Base-by-base conservation (phyloP, 345 rosid genomes). In the Eucalyptus curtisii region DNA sequence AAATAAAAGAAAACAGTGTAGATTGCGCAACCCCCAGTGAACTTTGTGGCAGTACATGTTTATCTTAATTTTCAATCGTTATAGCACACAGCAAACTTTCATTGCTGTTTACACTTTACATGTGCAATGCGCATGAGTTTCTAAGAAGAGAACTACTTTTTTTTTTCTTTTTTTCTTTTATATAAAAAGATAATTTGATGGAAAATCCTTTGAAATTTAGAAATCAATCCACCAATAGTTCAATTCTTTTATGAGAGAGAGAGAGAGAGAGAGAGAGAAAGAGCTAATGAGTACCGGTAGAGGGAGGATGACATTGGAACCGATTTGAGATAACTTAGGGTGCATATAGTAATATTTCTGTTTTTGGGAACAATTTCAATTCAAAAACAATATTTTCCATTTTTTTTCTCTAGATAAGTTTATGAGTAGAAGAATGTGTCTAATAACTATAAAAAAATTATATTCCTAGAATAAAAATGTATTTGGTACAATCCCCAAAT, bases 361-460 rank as follows among this genome's bases (percentile, higher is more conserved):
- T 49, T 49, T 15, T 1, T 5, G 2, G 2, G 1, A 49, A 49
- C 2, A 49, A 14, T 49, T 49, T 49, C 16, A 14, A 49, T 49
- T 49, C 0, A 49, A 17, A 14, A 49, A 49, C 0, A 49, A 1
- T 2, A 14, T 13, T 49, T 14, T 49, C 16, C 13, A 49, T 49
- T 5, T 49, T 49, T 49, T 2, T 49, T 49, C 0, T 49, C 2
- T 13, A 49, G 17, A 49, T 1, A 13, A 49, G 7, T 49, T 49
- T 49, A 0, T 49, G 3, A 49, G 6, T 7, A 5, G 2, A 2
- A 49, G 3, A 49, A 49, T 2, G 6, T 0, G 7, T 49, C 14
- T 49, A 5, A 2, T 49, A 14, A 49, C 7, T 14, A 1, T 14
- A 2, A 6, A 49, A 49, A 49, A 49, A 14, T 49, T 49, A 2